These are phyloP conservation scores for Mycena belliarum DNA, from an alignment of 768 basidiomycete species.

Conservation along the genomic window DNA sequence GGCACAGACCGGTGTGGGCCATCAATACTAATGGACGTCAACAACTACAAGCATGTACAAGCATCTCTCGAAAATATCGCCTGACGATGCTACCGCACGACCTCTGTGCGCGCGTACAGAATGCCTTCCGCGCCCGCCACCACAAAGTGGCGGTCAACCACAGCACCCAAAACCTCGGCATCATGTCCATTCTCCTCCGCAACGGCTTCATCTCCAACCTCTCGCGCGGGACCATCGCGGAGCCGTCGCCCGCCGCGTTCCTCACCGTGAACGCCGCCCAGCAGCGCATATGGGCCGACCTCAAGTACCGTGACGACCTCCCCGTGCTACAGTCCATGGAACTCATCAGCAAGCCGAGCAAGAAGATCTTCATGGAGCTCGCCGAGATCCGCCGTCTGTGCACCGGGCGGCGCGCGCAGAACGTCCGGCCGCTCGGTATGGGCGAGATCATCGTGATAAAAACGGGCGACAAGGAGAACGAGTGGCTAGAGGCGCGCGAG, in stretches of 20 bases:
- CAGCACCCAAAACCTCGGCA: constrained; percentile 86
- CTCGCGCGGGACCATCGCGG: constrained; percentile 72
- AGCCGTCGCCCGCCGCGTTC: constrained; percentile 69
- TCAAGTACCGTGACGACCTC: constrained; percentile 90
- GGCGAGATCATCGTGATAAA: constrained; percentile 90
- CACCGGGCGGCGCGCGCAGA: constrained; percentile 78
- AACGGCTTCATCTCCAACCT: constrained; percentile 84
- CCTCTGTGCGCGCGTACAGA: constrained; percentile 89
- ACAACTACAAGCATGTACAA: background rate
- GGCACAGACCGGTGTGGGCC: too few species aligned
- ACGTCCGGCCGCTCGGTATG: constrained; percentile 81
- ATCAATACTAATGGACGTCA: background rate
- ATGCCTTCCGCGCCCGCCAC: constrained; percentile 89
- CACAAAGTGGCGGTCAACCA: constrained; percentile 76
- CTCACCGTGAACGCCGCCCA: constrained; percentile 58
- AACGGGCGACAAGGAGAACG: constrained; percentile 68
- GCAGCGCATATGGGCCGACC: constrained; percentile 86
- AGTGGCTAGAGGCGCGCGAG: constrained; percentile 93
- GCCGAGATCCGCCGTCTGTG: constrained; percentile 78
- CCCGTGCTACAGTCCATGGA: constrained; percentile 81
- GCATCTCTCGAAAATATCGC: too few species aligned
- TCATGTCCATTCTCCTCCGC: constrained; percentile 89
- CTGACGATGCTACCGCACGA: constrained; percentile 66
- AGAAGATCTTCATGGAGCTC: constrained; percentile 72
- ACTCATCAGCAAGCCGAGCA: constrained; percentile 83